Evolutionary conservation across 371 early-diverging fungal species (phyloP).

Genomic region (Lichtheimia hyalospora): DNA sequence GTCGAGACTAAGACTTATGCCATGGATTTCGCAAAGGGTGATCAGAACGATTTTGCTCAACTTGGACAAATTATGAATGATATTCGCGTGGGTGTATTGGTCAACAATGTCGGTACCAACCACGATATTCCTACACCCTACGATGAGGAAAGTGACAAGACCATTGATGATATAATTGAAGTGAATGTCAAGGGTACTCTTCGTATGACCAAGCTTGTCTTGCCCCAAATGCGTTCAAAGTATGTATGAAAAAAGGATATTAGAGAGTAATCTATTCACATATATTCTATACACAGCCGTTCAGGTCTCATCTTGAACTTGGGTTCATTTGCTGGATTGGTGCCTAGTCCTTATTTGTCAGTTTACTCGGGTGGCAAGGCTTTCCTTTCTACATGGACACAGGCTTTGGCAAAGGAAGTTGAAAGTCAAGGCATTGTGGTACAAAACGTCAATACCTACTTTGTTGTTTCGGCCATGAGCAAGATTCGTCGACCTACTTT

Average conservation of each 20-base stretch:
- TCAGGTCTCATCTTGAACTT: conserved; percentile 90
- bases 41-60: conserved; percentile 63
- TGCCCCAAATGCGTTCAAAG: conserved; percentile 73
- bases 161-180: conserved; percentile 77
- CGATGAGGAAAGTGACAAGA: conserved; percentile 70
- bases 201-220: conserved; percentile 79
- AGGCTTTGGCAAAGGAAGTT: conserved; percentile 87
- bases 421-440: conserved; percentile 75
- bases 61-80: conserved; percentile 58
- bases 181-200: conserved; percentile 88
- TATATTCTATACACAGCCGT: conserved; percentile 40
- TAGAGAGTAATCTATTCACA: not conserved
- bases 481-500: conserved; percentile 82
- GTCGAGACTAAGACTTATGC: conserved; percentile 75
- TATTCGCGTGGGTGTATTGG: conserved; percentile 67
- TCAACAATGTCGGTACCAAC: conserved; percentile 94
- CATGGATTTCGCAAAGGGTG: conserved; percentile 82
- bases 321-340: conserved; percentile 90
- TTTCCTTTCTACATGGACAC: conserved; percentile 89
- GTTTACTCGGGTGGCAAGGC: conserved; percentile 95
- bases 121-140: conserved; percentile 87
- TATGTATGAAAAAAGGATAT: conserved; percentile 17
- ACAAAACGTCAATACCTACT: conserved; percentile 90
- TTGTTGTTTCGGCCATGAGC: conserved; percentile 92
- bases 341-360: conserved; percentile 87